Conservation (phyloP, 1,284 basidiomycete genomes). For the Neotropicomus parvogracilis region DNA sequence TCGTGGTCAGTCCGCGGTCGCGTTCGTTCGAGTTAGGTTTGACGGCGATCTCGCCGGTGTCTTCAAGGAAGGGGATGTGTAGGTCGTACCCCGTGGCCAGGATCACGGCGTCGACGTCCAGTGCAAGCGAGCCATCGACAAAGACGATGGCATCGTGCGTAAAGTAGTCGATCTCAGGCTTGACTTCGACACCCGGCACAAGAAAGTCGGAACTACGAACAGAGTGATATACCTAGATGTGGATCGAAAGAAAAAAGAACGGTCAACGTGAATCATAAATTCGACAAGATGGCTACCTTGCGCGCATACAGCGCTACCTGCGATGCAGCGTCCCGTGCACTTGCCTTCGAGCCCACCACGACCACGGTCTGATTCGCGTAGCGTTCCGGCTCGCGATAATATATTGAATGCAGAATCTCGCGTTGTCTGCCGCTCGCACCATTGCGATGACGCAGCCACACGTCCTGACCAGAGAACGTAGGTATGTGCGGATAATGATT, state of each 20-base stretch:
- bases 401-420: constrained; percentile 51
- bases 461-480: constrained; percentile 44
- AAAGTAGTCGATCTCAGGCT: constrained; percentile 49
- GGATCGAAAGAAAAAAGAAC: neutral
- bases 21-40: constrained; percentile 27
- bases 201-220: constrained; percentile 30
- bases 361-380: constrained; percentile 45
- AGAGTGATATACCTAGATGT: constrained; percentile 42
- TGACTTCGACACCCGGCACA: constrained; percentile 32
- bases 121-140: constrained; percentile 39
- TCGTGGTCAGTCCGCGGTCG: constrained; percentile 39
- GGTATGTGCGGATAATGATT: constrained; percentile 47
- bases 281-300: constrained; percentile 34
- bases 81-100: constrained; percentile 55
- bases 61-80: constrained; percentile 50
- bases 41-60: constrained; percentile 28
- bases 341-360: constrained; percentile 51
- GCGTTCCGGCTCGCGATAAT: constrained; percentile 46
- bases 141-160: constrained; percentile 44
- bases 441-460: constrained; percentile 40
- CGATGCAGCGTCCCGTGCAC: constrained; percentile 45
- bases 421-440: constrained; percentile 25
- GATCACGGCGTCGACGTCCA: constrained; percentile 45
- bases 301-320: constrained; percentile 41
- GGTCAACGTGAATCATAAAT: neutral